A percentile compares a stretch with the other conserved stretches of the same genome.
Conservation (phyloP, 331 rosid species). For the Pyracantha coccinea region DNA sequence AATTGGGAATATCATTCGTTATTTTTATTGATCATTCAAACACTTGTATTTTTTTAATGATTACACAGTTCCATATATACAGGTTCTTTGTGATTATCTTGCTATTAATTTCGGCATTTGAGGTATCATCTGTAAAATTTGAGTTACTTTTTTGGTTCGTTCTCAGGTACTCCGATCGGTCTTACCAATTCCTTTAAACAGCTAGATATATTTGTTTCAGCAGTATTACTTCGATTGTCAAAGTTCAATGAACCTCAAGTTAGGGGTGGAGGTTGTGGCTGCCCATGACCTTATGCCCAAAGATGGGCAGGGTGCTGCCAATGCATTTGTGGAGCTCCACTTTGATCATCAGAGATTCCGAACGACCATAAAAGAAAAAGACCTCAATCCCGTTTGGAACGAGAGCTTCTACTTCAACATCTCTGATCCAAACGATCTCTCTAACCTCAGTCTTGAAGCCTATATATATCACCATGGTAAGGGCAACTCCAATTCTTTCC, state of each 20-base stretch:
- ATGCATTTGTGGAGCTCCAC: constrained; percentile 68
- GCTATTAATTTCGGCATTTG: not conserved
- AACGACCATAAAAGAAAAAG: constrained; percentile 62
- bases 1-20: not conserved
- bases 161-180: constrained; percentile 30
- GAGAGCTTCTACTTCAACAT: constrained; percentile 72
- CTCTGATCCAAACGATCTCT: constrained; percentile 48
- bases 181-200: constrained; percentile 15
- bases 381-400: constrained; percentile 80
- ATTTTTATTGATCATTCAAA: not conserved
- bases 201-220: constrained; percentile 2
- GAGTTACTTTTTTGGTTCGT: constrained; percentile 3
- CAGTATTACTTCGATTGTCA: not conserved
- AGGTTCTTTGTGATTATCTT: not conserved
- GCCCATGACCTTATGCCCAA: constrained; percentile 82
- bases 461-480: constrained; percentile 30
- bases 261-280: constrained; percentile 74
- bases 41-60: not conserved
- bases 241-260: constrained; percentile 56
- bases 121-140: not conserved
- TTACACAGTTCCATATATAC: not conserved
- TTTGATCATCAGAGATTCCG: constrained; percentile 71
- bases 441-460: constrained; percentile 55
- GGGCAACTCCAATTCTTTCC: constrained; percentile 40
- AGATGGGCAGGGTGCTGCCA: constrained; percentile 70